Conservation (phyloP, 2,329 filamentous ascomycete species). For the Grosmannia penicillata region DNA sequence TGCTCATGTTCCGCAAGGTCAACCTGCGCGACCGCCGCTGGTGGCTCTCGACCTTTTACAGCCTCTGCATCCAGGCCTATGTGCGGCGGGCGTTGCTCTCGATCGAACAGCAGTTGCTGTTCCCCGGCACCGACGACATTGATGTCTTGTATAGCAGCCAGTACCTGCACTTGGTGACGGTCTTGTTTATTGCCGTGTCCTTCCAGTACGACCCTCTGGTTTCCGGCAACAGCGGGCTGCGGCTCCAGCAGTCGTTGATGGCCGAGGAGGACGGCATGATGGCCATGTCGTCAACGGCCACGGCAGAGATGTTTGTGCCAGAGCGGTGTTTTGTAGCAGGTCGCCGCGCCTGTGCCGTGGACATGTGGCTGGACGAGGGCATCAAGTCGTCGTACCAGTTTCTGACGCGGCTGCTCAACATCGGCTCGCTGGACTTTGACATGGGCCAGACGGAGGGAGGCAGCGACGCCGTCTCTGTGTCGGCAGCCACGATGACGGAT, state of each 20-base stretch:
- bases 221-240: conserved; percentile 8
- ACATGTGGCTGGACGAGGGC: conserved; percentile 14
- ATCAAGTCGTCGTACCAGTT: conserved; percentile 18
- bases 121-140: conserved; percentile 13
- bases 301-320: conserved; percentile 10
- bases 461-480: neutral
- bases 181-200: conserved; percentile 18
- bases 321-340: conserved; percentile 15
- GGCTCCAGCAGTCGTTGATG: conserved; percentile 15
- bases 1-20: conserved; percentile 18
- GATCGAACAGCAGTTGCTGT: conserved; percentile 16
- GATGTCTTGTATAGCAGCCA: conserved; percentile 15
- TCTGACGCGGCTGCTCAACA: conserved; percentile 15
- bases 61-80: conserved; percentile 17
- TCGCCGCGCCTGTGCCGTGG: conserved; percentile 13
- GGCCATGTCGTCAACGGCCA: neutral
- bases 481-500: neutral
- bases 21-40: conserved; percentile 17
- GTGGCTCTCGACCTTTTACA: conserved; percentile 19
- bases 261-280: conserved; percentile 13
- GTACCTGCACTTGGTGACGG: conserved; percentile 16
- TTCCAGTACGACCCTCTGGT: conserved; percentile 18
- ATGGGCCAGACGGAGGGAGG: conserved; percentile 2
- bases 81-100: conserved; percentile 15
- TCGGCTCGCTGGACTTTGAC: conserved; percentile 17